A percentile compares a stretch with the other conserved stretches of the same genome.
Conservation (phyloP, 2,329 filamentous ascomycete species). For the Pestalotiopsis sp. region DNA sequence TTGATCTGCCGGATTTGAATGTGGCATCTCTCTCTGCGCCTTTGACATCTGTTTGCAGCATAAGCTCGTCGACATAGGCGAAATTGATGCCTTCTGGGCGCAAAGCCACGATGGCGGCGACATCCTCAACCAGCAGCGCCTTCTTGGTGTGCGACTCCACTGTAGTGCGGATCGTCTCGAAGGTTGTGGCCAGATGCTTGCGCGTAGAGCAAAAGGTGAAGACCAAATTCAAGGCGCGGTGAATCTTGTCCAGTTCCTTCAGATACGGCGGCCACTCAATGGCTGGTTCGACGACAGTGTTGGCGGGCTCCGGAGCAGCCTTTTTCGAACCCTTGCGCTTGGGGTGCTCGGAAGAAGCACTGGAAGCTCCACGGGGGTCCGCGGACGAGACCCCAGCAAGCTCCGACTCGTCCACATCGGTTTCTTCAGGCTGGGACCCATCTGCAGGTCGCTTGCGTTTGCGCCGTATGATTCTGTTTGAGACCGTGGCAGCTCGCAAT, state of each 20-base stretch:
- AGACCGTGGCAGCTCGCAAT: constrained; percentile 49
- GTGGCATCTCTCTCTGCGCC: constrained; percentile 67
- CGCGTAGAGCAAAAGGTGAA: constrained; percentile 94
- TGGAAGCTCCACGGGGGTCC: constrained; percentile 1
- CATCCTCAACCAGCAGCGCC: constrained; percentile 72
- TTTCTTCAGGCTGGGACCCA: constrained; percentile 19
- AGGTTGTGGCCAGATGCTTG: constrained; percentile 89
- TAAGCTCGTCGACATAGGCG: constrained; percentile 81
- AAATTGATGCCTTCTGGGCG: constrained; percentile 81
- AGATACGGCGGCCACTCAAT: constrained; percentile 76
- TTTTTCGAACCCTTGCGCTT: constrained; percentile 18
- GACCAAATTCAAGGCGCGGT: constrained; percentile 86
- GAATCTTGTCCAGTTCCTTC: constrained; percentile 71
- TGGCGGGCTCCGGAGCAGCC: constrained; percentile 11
- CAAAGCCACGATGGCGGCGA: constrained; percentile 79
- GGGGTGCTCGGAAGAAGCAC: constrained; percentile 1
- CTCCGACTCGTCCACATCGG: constrained; percentile 3
- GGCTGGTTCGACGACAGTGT: constrained; percentile 30
- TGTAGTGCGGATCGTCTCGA: constrained; percentile 81
- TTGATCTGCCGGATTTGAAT: constrained; percentile 59
- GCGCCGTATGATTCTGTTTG: constrained; percentile 37
- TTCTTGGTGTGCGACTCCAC: constrained; percentile 83
- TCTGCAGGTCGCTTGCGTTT: constrained; percentile 41
- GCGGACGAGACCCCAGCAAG: neutral
- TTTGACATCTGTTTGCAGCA: constrained; percentile 78